Conservation (phyloP, 2,329 filamentous ascomycete genomes). For the Colletotrichum truncatum region DNA sequence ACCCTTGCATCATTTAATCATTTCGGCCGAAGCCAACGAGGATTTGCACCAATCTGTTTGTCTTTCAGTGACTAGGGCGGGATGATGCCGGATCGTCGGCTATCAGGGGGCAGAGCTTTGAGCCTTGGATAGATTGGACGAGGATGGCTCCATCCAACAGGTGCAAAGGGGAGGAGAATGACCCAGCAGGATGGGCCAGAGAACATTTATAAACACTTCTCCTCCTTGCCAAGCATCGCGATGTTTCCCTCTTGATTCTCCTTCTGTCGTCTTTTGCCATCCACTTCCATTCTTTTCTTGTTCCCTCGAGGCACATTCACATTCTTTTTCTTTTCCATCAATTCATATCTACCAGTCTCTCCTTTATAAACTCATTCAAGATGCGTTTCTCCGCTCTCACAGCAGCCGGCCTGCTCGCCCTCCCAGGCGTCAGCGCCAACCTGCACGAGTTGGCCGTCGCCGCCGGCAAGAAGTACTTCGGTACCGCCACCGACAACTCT, state of each 20-base stretch:
- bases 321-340: constrained; percentile 1
- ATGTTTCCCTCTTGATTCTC: not conserved
- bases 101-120: not conserved
- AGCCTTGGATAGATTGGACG: constrained; percentile 16
- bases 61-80: not conserved
- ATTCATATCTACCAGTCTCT: not conserved
- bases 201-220: constrained; percentile 7
- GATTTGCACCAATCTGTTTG: not conserved
- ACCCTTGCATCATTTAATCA: not conserved
- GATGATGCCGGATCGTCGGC: constrained; percentile 15
- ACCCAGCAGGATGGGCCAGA: not conserved
- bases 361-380: not conserved
- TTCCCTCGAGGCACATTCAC: not conserved
- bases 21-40: constrained; percentile 16
- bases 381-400: constrained; percentile 26
- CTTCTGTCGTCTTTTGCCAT: constrained; percentile 13
- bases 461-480: constrained; percentile 62
- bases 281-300: constrained; percentile 9
- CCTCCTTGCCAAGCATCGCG: not conserved
- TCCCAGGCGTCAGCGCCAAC: constrained; percentile 42
- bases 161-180: not conserved
- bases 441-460: constrained; percentile 38
- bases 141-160: not conserved
- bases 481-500: constrained; percentile 69
- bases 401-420: constrained; percentile 27